Evolutionary conservation across 768 basidiomycete genomes (phyloP).

Genomic region (Terana coerulea): DNA sequence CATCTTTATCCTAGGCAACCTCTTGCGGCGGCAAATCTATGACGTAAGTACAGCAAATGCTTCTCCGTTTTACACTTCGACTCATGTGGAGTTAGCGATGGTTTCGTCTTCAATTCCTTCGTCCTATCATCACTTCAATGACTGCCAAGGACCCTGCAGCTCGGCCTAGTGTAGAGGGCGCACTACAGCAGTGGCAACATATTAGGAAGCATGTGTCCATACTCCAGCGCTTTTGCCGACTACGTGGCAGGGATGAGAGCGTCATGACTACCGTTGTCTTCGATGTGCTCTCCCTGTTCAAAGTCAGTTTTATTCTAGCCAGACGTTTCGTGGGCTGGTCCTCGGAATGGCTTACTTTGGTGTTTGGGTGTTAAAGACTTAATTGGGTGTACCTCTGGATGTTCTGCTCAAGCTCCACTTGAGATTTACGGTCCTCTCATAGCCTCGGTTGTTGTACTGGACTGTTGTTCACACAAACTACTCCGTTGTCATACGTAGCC

Average conservation of each 20-base stretch:
- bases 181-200: constrained; percentile 1
- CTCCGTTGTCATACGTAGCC: no score
- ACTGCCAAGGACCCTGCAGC: not conserved
- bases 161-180: not conserved
- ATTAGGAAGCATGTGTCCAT: not conserved
- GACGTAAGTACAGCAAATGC: constrained; percentile 1
- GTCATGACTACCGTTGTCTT: not conserved
- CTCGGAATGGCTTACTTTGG: not conserved
- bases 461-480: no score
- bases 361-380: not conserved
- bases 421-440: no score
- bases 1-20: constrained; percentile 24
- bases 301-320: not conserved
- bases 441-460: no score
- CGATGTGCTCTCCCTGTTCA: not conserved
- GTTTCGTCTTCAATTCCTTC: not conserved
- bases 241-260: constrained; percentile 1
- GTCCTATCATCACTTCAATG: constrained; percentile 5
- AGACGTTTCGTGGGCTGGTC: not conserved
- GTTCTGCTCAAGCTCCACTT: no score
- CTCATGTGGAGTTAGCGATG: constrained; percentile 1
- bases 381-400: no score
- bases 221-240: not conserved
- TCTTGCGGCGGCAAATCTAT: constrained; percentile 14
- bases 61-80: no score